Evolutionary conservation across 768 basidiomycete genomes (phyloP).

Genomic region (Calocera cornea): DNA sequence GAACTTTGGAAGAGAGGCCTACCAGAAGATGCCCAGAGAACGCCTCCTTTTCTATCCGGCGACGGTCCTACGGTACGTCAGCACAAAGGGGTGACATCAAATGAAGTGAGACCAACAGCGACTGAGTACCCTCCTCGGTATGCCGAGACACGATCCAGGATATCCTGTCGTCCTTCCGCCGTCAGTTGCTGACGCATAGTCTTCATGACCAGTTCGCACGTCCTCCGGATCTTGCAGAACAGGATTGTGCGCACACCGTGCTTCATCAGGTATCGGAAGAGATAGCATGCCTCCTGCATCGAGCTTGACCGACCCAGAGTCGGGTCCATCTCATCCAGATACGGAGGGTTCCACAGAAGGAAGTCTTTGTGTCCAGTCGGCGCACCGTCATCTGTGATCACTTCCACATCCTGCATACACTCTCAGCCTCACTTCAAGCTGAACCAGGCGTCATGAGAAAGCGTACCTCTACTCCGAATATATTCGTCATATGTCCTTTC

Average conservation of each 20-base stretch:
- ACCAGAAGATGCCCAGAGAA: constrained; percentile 63
- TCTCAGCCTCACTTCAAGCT: not conserved
- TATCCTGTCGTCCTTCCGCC: constrained; percentile 60
- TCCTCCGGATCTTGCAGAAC: constrained; percentile 82
- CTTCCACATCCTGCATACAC: constrained; percentile 38
- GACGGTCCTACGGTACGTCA: constrained; percentile 44
- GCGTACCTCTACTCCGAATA: constrained; percentile 50
- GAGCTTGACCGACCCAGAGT: constrained; percentile 43
- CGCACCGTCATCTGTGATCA: constrained; percentile 66
- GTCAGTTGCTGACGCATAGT: constrained; percentile 54
- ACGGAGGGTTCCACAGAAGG: constrained; percentile 60
- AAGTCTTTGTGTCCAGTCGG: constrained; percentile 71
- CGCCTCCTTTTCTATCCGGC: constrained; percentile 72
- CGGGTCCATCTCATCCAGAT: constrained; percentile 41
- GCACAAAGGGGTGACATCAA: not conserved
- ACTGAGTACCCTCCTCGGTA: constrained; percentile 79
- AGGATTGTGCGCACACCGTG: constrained; percentile 67
- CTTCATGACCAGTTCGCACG: constrained; percentile 80
- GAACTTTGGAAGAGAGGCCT: not conserved
- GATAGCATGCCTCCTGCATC: constrained; percentile 48
- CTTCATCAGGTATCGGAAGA: constrained; percentile 75
- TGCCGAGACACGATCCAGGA: constrained; percentile 60
- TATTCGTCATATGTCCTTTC: constrained; percentile 50
- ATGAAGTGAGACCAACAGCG: constrained; percentile 31
- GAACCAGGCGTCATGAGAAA: not conserved